These are phyloP conservation scores for Hyaloperonospora arabidopsidis DNA, from an alignment of 352 stramenopile genomes.

Conservation along the genomic window DNA sequence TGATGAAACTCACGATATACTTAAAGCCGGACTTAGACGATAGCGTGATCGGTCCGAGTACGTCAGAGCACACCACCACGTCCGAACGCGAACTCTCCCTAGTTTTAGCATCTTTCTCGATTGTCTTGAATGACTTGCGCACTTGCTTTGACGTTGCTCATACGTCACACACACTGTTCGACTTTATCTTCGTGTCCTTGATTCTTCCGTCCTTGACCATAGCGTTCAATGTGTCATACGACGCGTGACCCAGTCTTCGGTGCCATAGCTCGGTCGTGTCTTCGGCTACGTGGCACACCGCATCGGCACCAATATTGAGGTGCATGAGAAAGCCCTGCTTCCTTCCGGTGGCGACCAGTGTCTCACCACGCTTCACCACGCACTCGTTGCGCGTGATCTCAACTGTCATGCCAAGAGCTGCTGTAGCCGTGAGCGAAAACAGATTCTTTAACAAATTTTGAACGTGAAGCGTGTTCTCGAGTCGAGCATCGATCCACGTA, in stretches of 20 bases:
- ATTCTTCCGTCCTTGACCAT: background rate
- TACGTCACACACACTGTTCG: background rate
- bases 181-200: background rate
- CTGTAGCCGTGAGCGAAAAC: background rate
- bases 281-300: background rate
- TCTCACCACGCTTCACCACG: conserved; percentile 1
- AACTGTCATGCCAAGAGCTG: background rate
- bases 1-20: conserved; percentile 3
- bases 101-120: background rate
- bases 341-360: background rate
- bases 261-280: background rate
- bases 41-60: background rate
- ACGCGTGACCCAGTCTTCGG: background rate
- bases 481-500: background rate
- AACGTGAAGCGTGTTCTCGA: conserved; percentile 1
- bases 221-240: background rate
- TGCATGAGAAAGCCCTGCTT: conserved; percentile 1
- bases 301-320: background rate
- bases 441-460: background rate
- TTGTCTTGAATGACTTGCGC: background rate
- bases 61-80: background rate
- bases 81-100: background rate
- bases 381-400: conserved; percentile 1
- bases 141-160: background rate
- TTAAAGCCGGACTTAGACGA: background rate